Base-by-base conservation (phyloP, 176 grass and related monocot genomes). In the Ensete glaucum region DNA sequence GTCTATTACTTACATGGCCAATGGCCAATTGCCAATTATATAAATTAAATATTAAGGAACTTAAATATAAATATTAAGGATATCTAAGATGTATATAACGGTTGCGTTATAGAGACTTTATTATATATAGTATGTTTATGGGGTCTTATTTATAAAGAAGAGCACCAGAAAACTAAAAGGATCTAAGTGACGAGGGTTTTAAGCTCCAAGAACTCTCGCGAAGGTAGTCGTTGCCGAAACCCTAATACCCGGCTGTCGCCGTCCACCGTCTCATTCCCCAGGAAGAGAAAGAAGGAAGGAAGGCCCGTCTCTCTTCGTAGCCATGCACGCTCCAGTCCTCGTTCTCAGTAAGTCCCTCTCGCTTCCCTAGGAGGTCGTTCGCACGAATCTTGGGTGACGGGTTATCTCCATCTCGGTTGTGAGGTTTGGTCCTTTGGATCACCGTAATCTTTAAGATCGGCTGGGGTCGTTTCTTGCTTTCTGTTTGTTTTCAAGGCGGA, bases 271-370 rank as follows among this genome's bases (percentile, higher is more conserved):
- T 27, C 34, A 43, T 43, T 43, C 4, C 34, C 4, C 17, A n/a
- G 19, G 19, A 51, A 48, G 67, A 50, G 51, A 23, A 23, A 23
- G 22, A 23, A 23, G 22, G n/a, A 3, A 20, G 34, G 17, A n/a
- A 70, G 67, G 14, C 3, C n/a, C 67, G 27, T 19, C 50, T 49
- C 11, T 23, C 3, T 2, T 15, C 23, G 8, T 34, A 86, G 84
- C 90, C 51, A 81, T 98, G 78, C 74, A 87, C 82, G 74, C 95
- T 64, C 90, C 95, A 8, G 88, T 99, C 62, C 90, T 94, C 73
- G 95, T 99, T 20, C 73, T 99, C 58, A 99, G 95, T 99, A 91
- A 91, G 88, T 27, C 2, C 27, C 68, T 55, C 54, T 54, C 24
- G 2, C 53, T 73, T 2, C 24, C 62, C 25, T 10, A 8, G 0